Conservation (phyloP, 345 rosid genomes). For the Camelina neglecta region DNA sequence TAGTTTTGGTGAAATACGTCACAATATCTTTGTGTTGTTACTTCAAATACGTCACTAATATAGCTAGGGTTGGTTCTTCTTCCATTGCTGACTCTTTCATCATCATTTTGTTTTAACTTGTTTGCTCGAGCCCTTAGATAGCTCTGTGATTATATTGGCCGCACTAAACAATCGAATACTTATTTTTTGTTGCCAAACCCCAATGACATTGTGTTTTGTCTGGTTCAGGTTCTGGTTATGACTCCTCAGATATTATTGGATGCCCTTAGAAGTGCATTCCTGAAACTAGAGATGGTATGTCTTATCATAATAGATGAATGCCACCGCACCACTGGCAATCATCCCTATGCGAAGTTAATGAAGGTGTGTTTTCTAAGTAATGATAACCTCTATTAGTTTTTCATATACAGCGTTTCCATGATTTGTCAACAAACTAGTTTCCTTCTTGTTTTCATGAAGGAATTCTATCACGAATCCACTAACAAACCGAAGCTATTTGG, state of each 20-base stretch:
- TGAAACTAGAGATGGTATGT: conserved; percentile 63
- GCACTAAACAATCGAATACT: conserved; percentile 3
- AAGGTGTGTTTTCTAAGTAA: conserved; percentile 55
- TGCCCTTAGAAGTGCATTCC: conserved; percentile 68
- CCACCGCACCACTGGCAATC: conserved; percentile 78
- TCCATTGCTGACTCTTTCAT: conserved; percentile 6
- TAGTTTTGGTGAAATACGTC: background rate
- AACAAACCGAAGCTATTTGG: conserved; percentile 86
- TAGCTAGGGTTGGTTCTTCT: conserved; percentile 7
- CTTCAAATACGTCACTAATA: no score
- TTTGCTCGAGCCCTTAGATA: background rate
- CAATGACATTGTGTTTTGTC: conserved; percentile 14
- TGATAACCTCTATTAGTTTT: conserved; percentile 6
- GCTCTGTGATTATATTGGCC: conserved; percentile 8
- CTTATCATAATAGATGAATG: conserved; percentile 86
- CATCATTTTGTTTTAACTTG: background rate
- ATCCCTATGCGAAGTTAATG: conserved; percentile 82
- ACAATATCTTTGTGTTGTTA: no score
- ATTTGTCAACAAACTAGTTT: background rate
- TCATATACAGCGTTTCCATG: background rate
- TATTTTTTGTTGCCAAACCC: conserved; percentile 13
- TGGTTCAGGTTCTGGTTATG: conserved; percentile 82
- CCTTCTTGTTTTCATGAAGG: conserved; percentile 53
- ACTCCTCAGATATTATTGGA: conserved; percentile 88
- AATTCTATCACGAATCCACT: conserved; percentile 64